Base-by-base conservation (phyloP, 2,329 filamentous ascomycete genomes). In the Plectosphaerella plurivora region DNA sequence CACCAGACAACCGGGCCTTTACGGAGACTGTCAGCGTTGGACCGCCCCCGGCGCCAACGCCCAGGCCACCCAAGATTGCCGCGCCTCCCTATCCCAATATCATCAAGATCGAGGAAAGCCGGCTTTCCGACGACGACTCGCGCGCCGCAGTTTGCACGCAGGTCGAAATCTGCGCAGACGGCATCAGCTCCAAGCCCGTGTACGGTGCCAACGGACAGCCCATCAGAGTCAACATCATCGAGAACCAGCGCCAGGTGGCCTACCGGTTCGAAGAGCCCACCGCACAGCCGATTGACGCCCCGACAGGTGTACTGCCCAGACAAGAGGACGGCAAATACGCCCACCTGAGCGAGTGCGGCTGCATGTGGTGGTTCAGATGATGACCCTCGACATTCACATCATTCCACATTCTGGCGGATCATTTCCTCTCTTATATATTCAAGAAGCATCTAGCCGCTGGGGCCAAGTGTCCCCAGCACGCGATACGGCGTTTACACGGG, bases 71-170 rank as follows among this genome's bases (percentile, higher is more conserved):
- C 4, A 49, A 44, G 15, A 35, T 55, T 2, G 52, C 56, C 1
- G 60, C 60, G 1, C 61, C 64, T 1, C 65, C 70, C 0, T 83
- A 81, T 53, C 79, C 81, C 2, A 73, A 72, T 22, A 72, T 79
- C 9, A 66, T 83, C 53, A 83, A 83, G 60, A 66, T 84, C 42
- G 68, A 79, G 49, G 81, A 84, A 62, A 74, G 77, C 14, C 79
- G 80, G 15, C 63, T 74, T 16, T 51, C 62, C 7, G 61, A 57
- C 18, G 53, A 64, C 9, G 59, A 65, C 15, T 61, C 68, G 2
- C 60, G 65, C 1, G 57, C 65, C 14, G 72, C 79, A 0, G 70
- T 60, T 28, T 83, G 80, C 53, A 71, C 70, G 5, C 77, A 82
- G 57, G 73, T 78, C 28, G 63, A 72, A 53, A 72, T 84, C 11